A percentile compares a stretch with the other conserved stretches of the same genome.
Conservation (phyloP, 2,329 filamentous ascomycete genomes). For the Orbilia ellipsospora region DNA sequence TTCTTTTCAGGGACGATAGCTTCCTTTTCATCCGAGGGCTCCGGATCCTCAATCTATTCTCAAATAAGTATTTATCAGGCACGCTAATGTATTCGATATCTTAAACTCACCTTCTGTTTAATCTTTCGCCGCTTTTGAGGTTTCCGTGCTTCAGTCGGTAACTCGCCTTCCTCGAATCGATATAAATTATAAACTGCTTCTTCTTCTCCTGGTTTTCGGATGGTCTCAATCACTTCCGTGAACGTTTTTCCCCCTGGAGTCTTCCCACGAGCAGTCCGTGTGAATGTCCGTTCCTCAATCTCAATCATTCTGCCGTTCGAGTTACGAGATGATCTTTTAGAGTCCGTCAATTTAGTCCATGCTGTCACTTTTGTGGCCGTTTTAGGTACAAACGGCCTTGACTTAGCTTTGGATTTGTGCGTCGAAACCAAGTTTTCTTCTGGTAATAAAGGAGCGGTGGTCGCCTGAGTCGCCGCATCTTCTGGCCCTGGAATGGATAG, state of each 20-base stretch:
- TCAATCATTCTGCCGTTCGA: constrained; percentile 5
- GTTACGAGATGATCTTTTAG: neutral
- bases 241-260: constrained; percentile 7
- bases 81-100: too few species aligned
- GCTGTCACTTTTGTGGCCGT: constrained; percentile 35
- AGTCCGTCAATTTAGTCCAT: constrained; percentile 10
- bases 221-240: constrained; percentile 29
- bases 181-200: constrained; percentile 13
- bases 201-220: constrained; percentile 16
- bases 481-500: neutral
- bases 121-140: constrained; percentile 13
- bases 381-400: constrained; percentile 30
- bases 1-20: too few species aligned
- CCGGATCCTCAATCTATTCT: too few species aligned
- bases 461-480: neutral
- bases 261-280: constrained; percentile 13
- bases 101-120: neutral
- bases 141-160: neutral
- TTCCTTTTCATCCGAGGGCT: too few species aligned
- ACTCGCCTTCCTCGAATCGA: constrained; percentile 28
- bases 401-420: constrained; percentile 25
- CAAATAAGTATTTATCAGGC: too few species aligned
- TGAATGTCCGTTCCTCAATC: constrained; percentile 29
- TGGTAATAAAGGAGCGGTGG: constrained; percentile 13
- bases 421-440: constrained; percentile 32